A percentile compares a stretch with the other conserved stretches of the same genome.
These are phyloP conservation scores for Gymnopilus dilepis DNA, from an alignment of 768 basidiomycete species.

Conservation along the genomic window DNA sequence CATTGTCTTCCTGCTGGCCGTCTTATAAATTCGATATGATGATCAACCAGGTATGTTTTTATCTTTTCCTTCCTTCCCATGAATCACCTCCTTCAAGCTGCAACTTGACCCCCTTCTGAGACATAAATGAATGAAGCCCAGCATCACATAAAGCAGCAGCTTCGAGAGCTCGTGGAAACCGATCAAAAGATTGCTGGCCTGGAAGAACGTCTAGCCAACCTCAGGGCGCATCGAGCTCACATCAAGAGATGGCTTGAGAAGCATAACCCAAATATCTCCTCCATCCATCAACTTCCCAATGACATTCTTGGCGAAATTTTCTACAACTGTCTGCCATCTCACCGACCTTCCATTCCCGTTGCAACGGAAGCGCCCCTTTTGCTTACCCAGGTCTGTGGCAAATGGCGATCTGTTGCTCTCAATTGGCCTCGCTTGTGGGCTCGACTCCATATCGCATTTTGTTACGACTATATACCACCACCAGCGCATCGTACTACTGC, in stretches of 20 bases:
- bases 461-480: neutral
- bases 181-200: neutral
- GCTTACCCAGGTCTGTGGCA: neutral
- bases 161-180: no score
- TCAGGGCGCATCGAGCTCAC: neutral
- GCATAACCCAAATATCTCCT: neutral
- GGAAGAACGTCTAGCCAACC: neutral
- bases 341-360: neutral
- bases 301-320: conserved; percentile 4
- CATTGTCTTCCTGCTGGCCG: no score
- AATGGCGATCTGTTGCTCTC: conserved; percentile 4
- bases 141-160: no score
- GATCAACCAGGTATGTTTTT: no score
- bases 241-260: neutral
- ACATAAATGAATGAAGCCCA: no score
- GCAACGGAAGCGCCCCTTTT: neutral
- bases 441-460: neutral
- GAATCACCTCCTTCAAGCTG: no score
- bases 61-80: no score
- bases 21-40: no score
- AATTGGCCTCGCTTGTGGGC: neutral
- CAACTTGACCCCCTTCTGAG: no score
- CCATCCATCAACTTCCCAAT: neutral
- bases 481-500: no score
- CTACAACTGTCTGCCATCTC: neutral